Conservation (phyloP, 345 rosid genomes). For the Lepidium aucheri region DNA sequence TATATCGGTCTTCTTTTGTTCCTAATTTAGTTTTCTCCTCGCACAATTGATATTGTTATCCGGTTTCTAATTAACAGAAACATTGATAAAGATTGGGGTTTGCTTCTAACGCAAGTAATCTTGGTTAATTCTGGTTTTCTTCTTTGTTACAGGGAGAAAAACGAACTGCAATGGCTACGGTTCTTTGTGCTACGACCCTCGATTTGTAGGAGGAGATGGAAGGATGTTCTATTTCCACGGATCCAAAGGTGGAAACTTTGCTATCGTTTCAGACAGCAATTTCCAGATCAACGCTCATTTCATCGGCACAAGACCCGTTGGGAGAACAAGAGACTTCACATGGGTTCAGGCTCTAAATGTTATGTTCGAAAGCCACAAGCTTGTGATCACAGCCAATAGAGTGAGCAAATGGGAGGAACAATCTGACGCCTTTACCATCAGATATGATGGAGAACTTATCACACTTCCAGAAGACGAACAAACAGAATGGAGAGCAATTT, state of each 20-base stretch:
- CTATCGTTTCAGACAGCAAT: slow-evolving; percentile 61
- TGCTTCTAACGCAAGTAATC: neutral
- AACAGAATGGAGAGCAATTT: slow-evolving; percentile 45
- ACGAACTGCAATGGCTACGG: slow-evolving; percentile 73
- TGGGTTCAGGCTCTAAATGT: slow-evolving; percentile 82
- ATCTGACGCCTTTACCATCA: slow-evolving; percentile 46
- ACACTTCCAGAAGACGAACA: slow-evolving; percentile 55
- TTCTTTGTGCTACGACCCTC: slow-evolving; percentile 76
- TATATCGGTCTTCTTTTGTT: too few relatives aligned
- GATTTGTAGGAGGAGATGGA: slow-evolving; percentile 84
- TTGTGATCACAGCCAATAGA: slow-evolving; percentile 52
- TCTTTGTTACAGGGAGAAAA: slow-evolving; percentile 49
- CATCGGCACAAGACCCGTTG: slow-evolving; percentile 73
- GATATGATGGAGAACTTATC: slow-evolving; percentile 45
- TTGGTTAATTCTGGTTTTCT: neutral
- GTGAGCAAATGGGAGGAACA: slow-evolving; percentile 50
- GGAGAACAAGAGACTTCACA: slow-evolving; percentile 76
- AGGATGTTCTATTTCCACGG: slow-evolving; percentile 93
- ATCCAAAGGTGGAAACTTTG: slow-evolving; percentile 74
- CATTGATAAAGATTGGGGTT: neutral
- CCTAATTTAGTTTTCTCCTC: too few relatives aligned
- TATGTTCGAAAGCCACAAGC: slow-evolving; percentile 62
- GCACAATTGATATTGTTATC: too few relatives aligned
- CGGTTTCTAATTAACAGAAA: too few relatives aligned
- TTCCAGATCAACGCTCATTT: slow-evolving; percentile 86